Evolutionary conservation across 129 eudicot genomes (phyloP).

Genomic region (Flaveria bidentis): DNA sequence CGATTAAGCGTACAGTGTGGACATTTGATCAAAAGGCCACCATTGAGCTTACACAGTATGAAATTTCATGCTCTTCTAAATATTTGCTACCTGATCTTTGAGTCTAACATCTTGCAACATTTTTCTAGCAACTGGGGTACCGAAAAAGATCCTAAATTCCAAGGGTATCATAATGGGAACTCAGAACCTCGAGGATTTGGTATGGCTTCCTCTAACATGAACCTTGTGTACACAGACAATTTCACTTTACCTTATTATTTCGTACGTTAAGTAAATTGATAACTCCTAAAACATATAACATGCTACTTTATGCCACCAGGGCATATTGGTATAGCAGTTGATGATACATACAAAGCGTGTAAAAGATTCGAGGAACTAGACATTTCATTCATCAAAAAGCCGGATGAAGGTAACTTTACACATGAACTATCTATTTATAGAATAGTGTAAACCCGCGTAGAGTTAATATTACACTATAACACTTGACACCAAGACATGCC

Average conservation of each 20-base stretch:
- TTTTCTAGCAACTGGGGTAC: conserved; percentile 84
- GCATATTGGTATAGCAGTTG: conserved; percentile 93
- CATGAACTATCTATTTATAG: too few relatives aligned
- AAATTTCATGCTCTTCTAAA: conserved; percentile 6
- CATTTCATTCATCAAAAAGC: conserved; percentile 79
- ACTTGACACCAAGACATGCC: too few relatives aligned
- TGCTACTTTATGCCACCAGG: conserved; percentile 48
- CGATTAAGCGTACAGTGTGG: conserved; percentile 77
- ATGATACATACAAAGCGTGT: conserved; percentile 80
- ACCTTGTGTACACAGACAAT: neutral
- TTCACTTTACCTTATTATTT: neutral
- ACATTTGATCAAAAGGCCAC: conserved; percentile 76
- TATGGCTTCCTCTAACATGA: conserved; percentile 33
- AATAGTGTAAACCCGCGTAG: neutral
- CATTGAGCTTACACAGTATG: conserved; percentile 90
- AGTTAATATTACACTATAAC: neutral
- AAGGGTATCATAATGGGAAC: conserved; percentile 81
- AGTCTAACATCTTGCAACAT: conserved; percentile 20
- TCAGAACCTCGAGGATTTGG: conserved; percentile 92
- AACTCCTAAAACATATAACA: neutral
- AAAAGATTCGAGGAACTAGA: conserved; percentile 61
- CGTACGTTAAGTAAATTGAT: neutral
- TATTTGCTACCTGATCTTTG: neutral
- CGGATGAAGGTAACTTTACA: conserved; percentile 71
- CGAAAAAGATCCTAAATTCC: conserved; percentile 69